phyloP scores from a whole-genome alignment of 768 basidiomycete species.

The Termitomyces sp. region DNA sequence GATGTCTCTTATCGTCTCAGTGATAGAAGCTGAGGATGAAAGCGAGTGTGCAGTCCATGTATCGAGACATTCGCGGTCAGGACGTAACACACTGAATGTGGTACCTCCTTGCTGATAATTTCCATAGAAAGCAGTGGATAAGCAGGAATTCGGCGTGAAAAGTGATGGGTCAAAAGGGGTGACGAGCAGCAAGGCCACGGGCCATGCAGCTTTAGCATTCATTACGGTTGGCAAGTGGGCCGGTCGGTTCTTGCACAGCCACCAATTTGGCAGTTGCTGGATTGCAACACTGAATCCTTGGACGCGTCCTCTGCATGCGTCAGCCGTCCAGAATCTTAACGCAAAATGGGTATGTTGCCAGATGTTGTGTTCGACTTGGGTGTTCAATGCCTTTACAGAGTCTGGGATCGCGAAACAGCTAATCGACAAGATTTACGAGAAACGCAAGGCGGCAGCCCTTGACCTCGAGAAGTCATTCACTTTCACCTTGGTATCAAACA shows the following conservation, averaged over 20 bases:
- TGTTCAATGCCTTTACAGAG: conserved; percentile 36
- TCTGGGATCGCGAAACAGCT: conserved; percentile 72
- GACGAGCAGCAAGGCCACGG: conserved; percentile 32
- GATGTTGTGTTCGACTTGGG: background rate
- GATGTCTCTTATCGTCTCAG: conserved; percentile 17
- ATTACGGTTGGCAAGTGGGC: background rate
- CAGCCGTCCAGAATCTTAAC: background rate
- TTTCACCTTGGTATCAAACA: background rate
- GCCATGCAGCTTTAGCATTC: conserved; percentile 17
- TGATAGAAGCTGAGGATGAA: conserved; percentile 21
- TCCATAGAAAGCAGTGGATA: conserved; percentile 49
- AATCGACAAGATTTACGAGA: conserved; percentile 94
- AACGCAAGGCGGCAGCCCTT: conserved; percentile 90
- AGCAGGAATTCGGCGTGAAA: conserved; percentile 36
- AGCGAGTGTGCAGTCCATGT: conserved; percentile 21
- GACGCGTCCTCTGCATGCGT: conserved; percentile 5
- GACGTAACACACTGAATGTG: conserved; percentile 40
- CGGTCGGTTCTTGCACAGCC: conserved; percentile 14
- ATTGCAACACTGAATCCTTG: background rate
- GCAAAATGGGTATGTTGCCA: conserved; percentile 22
- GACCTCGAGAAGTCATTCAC: conserved; percentile 84
- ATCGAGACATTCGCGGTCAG: conserved; percentile 35
- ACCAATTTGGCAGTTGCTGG: conserved; percentile 5
- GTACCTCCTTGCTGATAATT: conserved; percentile 38
- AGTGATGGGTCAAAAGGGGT: conserved; percentile 37